phyloP scores from a whole-genome alignment of 495 filamentous ascomycete genomes.

The Neurospora sublineolata region DNA sequence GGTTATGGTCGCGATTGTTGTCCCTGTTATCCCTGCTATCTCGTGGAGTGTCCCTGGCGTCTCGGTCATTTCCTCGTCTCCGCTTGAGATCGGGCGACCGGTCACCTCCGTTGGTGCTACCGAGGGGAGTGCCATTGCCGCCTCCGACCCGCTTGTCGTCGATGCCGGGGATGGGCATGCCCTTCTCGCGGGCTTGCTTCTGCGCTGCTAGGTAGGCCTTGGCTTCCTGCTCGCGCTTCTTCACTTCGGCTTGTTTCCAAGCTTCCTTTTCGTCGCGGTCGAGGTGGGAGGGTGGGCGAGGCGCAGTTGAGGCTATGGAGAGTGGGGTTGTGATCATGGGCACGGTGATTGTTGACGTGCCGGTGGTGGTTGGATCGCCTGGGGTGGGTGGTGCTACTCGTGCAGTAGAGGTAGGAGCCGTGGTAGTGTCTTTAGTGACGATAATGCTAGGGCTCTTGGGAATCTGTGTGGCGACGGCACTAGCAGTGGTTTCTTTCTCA shows the following conservation, averaged over 20 bases:
- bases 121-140: not conserved
- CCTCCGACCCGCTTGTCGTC: slow-evolving; percentile 25
- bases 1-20: not conserved
- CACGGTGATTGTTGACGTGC: not conserved
- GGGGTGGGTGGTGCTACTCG: not conserved
- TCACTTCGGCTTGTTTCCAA: slow-evolving; percentile 43
- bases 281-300: slow-evolving; percentile 19
- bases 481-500: not conserved
- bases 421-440: not conserved
- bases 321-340: slow-evolving; percentile 15
- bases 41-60: slow-evolving; percentile 14
- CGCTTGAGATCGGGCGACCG: slow-evolving; percentile 37
- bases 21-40: slow-evolving; percentile 1
- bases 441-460: not conserved
- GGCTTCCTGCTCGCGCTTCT: slow-evolving; percentile 46
- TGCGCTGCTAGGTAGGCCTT: slow-evolving; percentile 44
- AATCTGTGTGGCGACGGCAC: not conserved
- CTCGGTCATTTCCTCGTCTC: slow-evolving; percentile 30
- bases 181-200: slow-evolving; percentile 40
- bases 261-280: slow-evolving; percentile 27
- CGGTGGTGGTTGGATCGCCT: not conserved
- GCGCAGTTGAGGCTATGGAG: slow-evolving; percentile 19
- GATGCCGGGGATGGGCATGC: slow-evolving; percentile 34
- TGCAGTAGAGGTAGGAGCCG: not conserved
- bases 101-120: slow-evolving; percentile 17